Percentiles rank a stretch among this genome's conserved stretches.
phyloP scores from a whole-genome alignment of 345 rosid genomes.

The Acer yangbiense region DNA sequence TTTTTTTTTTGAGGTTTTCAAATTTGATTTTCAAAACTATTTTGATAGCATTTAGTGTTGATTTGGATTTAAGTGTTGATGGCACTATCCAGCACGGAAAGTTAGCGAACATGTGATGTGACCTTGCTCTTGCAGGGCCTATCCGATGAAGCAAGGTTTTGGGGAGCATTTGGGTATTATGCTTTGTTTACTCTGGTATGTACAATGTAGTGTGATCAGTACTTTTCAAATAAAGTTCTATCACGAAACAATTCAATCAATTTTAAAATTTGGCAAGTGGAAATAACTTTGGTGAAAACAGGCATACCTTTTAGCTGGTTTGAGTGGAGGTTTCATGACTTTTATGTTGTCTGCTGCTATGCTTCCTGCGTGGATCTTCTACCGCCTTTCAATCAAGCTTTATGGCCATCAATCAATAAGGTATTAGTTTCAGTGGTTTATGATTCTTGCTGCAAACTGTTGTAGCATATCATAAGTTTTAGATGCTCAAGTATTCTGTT shows the following conservation, averaged over 20 bases:
- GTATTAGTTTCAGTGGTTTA: conserved; percentile 36
- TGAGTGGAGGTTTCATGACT: conserved; percentile 87
- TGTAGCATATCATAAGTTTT: background rate
- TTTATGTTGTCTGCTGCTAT: conserved; percentile 59
- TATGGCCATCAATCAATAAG: conserved; percentile 54
- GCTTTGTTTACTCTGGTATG: conserved; percentile 74
- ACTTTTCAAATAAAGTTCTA: background rate
- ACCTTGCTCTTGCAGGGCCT: conserved; percentile 52
- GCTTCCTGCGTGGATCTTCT: conserved; percentile 82
- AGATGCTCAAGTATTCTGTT: background rate
- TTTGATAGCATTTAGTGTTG: too few species aligned
- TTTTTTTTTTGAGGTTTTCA: too few species aligned
- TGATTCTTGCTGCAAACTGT: background rate
- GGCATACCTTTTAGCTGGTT: conserved; percentile 81
- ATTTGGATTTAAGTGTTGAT: too few species aligned
- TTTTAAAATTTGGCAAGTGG: conserved; percentile 29
- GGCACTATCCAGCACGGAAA: background rate
- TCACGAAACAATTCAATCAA: background rate
- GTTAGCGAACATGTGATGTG: conserved; percentile 23
- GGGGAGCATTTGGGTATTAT: conserved; percentile 97
- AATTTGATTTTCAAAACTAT: too few species aligned
- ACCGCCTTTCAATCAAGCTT: conserved; percentile 48
- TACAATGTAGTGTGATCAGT: background rate
- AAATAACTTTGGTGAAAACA: conserved; percentile 38
- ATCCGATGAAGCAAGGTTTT: conserved; percentile 83